Conservation (phyloP, 371 early-diverging fungal species). For the Lichtheimia corymbifera region DNA sequence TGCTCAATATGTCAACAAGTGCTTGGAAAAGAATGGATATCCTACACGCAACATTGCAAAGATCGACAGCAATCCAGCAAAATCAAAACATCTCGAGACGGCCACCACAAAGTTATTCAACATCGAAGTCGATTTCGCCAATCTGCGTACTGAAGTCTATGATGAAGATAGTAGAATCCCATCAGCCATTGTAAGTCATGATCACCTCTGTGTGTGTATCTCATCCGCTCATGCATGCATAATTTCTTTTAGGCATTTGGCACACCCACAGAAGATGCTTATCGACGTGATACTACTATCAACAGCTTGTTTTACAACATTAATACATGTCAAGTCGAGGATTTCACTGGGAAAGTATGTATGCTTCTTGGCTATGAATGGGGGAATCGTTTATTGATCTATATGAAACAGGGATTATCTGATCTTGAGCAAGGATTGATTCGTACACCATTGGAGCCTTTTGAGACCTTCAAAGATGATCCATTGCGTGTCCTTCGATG, state of each 20-base stretch:
- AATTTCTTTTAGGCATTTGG: slow-evolving; percentile 74
- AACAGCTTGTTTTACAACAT: slow-evolving; percentile 99
- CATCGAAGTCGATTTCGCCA: slow-evolving; percentile 92
- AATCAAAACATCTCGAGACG: slow-evolving; percentile 99
- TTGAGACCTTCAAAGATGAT: slow-evolving; percentile 95
- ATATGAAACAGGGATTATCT: slow-evolving; percentile 56
- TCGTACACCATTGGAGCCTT: slow-evolving; percentile 94
- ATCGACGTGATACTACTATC: slow-evolving; percentile 97
- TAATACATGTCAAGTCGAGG: slow-evolving; percentile 87
- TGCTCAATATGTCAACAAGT: slow-evolving; percentile 77
- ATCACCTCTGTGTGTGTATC: not conserved
- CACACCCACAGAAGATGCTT: slow-evolving; percentile 95
- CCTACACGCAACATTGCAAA: slow-evolving; percentile 67
- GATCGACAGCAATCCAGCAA: slow-evolving; percentile 94
- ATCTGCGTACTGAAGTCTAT: slow-evolving; percentile 94
- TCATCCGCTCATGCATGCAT: not conserved
- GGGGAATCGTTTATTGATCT: not conserved
- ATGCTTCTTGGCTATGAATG: not conserved
- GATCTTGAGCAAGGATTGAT: slow-evolving; percentile 77
- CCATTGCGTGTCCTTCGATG: slow-evolving; percentile 97
- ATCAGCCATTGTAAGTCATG: slow-evolving; percentile 51
- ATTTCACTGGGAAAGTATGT: slow-evolving; percentile 76
- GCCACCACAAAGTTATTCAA: slow-evolving; percentile 88
- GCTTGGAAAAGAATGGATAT: slow-evolving; percentile 57
- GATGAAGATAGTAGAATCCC: slow-evolving; percentile 87